phyloP scores from a whole-genome alignment of 768 basidiomycete species.

The Dioszegia hungarica region DNA sequence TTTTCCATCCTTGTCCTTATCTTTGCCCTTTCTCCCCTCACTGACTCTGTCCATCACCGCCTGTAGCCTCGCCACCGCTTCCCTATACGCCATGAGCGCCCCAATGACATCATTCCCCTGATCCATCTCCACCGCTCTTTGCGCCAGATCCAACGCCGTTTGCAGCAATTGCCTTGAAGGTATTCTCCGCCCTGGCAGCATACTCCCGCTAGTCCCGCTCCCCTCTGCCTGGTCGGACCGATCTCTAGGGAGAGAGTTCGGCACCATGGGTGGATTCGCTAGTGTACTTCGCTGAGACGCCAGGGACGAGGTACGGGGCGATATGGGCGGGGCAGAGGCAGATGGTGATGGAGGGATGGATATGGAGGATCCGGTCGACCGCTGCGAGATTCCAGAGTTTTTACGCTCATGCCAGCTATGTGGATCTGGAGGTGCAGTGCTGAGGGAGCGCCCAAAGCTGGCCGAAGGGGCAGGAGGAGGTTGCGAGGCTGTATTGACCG shows the following conservation, averaged over 20 bases:
- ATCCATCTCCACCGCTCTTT: slow-evolving; percentile 46
- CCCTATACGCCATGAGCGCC: slow-evolving; percentile 39
- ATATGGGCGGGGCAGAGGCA: neutral
- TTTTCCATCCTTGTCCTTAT: slow-evolving; percentile 12
- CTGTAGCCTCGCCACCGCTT: slow-evolving; percentile 41
- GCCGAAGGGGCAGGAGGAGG: neutral
- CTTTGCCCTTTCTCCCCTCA: slow-evolving; percentile 18
- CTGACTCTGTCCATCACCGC: slow-evolving; percentile 45
- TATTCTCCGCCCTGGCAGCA: slow-evolving; percentile 7
- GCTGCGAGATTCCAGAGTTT: neutral
- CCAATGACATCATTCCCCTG: slow-evolving; percentile 44
- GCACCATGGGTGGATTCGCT: neutral
- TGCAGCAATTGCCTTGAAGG: slow-evolving; percentile 44
- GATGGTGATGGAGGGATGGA: slow-evolving; percentile 2
- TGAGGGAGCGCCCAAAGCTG: neutral
- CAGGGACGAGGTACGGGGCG: neutral
- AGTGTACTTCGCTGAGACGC: neutral
- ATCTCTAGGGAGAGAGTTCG: neutral
- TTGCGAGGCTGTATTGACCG: neutral
- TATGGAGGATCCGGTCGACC: neutral
- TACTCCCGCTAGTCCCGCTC: neutral
- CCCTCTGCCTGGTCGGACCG: neutral
- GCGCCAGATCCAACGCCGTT: slow-evolving; percentile 45
- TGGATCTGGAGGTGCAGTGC: neutral
- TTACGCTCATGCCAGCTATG: slow-evolving; percentile 1